Conservation (phyloP, 139 green algal genomes). For the Auxenochlorella pyrenoidosa region DNA sequence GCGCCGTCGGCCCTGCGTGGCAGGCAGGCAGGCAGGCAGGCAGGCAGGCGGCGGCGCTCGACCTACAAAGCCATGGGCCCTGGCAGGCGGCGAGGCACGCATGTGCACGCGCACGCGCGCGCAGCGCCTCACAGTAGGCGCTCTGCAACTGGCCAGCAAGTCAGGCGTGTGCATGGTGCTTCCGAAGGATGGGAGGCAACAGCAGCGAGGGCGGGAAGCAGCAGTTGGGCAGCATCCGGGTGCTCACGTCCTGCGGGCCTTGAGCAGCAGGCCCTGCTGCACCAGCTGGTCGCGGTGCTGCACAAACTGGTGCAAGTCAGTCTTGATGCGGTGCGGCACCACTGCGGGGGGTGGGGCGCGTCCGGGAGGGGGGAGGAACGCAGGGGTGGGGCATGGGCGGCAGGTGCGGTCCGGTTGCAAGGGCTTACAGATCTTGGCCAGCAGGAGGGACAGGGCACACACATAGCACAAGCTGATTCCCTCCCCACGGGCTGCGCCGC, state of each 20-base stretch:
- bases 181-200: background rate
- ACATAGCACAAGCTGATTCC: too few species aligned
- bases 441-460: background rate
- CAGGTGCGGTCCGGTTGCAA: background rate
- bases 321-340: background rate
- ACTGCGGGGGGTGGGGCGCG: background rate
- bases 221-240: background rate
- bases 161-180: background rate
- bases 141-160: too few species aligned
- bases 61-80: too few species aligned
- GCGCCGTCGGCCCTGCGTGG: background rate
- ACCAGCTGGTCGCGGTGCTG: background rate
- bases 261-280: conserved; percentile 22
- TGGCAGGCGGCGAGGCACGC: too few species aligned
- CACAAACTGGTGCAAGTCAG: background rate
- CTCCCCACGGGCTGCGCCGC: too few species aligned
- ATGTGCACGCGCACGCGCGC: too few species aligned
- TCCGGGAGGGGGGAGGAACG: too few species aligned
- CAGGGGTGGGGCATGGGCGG: background rate
- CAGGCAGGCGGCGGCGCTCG: too few species aligned
- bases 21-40: background rate
- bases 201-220: background rate
- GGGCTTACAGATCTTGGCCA: background rate
- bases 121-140: too few species aligned
- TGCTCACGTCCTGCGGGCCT: conserved; percentile 2